Evolutionary conservation across 2,329 filamentous ascomycete genomes (phyloP).

Genomic region (Truncatella angustata): DNA sequence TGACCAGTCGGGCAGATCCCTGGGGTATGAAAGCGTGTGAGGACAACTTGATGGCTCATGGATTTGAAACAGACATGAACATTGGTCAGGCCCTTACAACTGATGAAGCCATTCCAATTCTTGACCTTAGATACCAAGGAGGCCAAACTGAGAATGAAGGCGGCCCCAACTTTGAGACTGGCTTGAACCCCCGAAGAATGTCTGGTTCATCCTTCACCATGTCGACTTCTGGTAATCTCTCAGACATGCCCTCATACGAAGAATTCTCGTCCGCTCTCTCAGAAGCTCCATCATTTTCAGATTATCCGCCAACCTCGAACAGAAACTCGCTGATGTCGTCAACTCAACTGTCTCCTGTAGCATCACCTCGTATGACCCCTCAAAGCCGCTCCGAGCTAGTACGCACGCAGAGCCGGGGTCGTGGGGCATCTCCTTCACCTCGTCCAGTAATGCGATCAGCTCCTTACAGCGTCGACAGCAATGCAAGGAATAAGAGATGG

Average conservation of each 20-base stretch:
- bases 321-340: conserved; percentile 69
- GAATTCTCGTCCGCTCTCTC: conserved; percentile 66
- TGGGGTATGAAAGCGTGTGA: conserved; percentile 58
- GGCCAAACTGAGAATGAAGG: conserved; percentile 48
- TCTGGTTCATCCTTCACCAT: conserved; percentile 74
- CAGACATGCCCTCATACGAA: conserved; percentile 69
- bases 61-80: conserved; percentile 54
- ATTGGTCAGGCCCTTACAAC: conserved; percentile 63
- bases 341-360: conserved; percentile 69
- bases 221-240: conserved; percentile 63
- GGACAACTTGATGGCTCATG: conserved; percentile 54
- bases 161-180: conserved; percentile 47
- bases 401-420: conserved; percentile 63
- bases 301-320: conserved; percentile 66
- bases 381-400: conserved; percentile 61
- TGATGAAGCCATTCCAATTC: conserved; percentile 61
- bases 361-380: conserved; percentile 65
- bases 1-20: conserved; percentile 32
- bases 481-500: conserved; percentile 69
- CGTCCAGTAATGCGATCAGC: conserved; percentile 65
- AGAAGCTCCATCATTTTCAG: conserved; percentile 66
- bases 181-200: conserved; percentile 59
- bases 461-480: conserved; percentile 67
- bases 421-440: conserved; percentile 67
- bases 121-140: conserved; percentile 55